phyloP scores from a whole-genome alignment of 2,329 filamentous ascomycete species.

The Verticillium isaacii region DNA sequence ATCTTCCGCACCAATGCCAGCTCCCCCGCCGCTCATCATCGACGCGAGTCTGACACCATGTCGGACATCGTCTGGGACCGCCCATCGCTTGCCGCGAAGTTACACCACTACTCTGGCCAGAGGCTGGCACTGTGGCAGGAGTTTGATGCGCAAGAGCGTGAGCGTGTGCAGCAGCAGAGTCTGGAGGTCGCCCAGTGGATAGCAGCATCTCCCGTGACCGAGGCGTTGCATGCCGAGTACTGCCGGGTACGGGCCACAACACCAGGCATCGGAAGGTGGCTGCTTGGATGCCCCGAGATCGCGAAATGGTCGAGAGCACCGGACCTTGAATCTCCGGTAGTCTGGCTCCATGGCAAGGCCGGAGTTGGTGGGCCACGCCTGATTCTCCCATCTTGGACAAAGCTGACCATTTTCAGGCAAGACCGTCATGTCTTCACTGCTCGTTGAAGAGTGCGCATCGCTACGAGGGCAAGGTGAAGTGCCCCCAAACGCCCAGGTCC shows the following conservation, averaged over 20 bases:
- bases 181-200: background rate
- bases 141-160: background rate
- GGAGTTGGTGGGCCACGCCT: conserved; percentile 20
- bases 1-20: background rate
- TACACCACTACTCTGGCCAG: background rate
- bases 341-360: conserved; percentile 27
- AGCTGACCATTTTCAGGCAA: conserved; percentile 25
- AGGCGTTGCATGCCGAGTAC: background rate
- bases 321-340: conserved; percentile 13
- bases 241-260: background rate
- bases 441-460: conserved; percentile 25
- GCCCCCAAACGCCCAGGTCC: conserved; percentile 15
- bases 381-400: background rate
- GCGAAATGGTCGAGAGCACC: background rate
- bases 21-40: background rate
- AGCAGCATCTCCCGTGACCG: background rate
- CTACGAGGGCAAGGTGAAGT: conserved; percentile 1
- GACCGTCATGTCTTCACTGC: conserved; percentile 31
- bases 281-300: background rate
- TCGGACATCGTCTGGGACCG: background rate
- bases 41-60: background rate
- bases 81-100: background rate
- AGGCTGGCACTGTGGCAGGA: background rate
- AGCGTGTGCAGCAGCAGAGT: background rate
- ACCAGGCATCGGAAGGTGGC: background rate